A percentile compares a stretch with the other conserved stretches of the same genome.
phyloP scores from a whole-genome alignment of 2,329 filamentous ascomycete species.

The Paracoccidioides brasiliensis region DNA sequence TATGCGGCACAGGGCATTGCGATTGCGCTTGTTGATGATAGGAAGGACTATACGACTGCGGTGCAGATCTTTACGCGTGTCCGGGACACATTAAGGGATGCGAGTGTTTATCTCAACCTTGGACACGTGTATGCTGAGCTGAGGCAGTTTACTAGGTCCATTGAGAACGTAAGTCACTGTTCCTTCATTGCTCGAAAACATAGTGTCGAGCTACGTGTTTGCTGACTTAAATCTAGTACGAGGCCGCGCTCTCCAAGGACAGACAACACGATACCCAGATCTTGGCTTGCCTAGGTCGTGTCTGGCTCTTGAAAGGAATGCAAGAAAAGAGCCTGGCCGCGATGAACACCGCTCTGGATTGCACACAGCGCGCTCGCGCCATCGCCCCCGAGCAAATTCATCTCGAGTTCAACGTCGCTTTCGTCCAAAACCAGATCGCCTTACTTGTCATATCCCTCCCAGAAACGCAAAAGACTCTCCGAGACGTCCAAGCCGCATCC shows the following conservation, averaged over 20 bases:
- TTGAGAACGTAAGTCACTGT: slow-evolving; percentile 51
- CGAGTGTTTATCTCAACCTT: slow-evolving; percentile 81
- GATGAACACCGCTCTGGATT: slow-evolving; percentile 52
- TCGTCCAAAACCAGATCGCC: slow-evolving; percentile 90
- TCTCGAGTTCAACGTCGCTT: slow-evolving; percentile 95
- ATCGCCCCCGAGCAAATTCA: slow-evolving; percentile 73
- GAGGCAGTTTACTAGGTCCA: slow-evolving; percentile 78
- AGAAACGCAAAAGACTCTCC: slow-evolving; percentile 63
- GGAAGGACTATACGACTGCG: slow-evolving; percentile 71
- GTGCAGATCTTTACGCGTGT: slow-evolving; percentile 83
- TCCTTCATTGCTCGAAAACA: background rate
- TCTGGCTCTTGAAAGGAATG: slow-evolving; percentile 72
- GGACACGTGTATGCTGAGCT: slow-evolving; percentile 87
- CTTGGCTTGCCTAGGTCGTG: slow-evolving; percentile 72
- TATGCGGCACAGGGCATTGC: slow-evolving; percentile 93
- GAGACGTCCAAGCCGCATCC: slow-evolving; percentile 68
- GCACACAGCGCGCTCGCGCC: slow-evolving; percentile 55
- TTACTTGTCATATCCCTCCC: slow-evolving; percentile 61
- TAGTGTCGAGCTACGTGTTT: background rate
- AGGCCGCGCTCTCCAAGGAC: slow-evolving; percentile 67
- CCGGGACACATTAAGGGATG: slow-evolving; percentile 76
- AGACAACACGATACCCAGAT: slow-evolving; percentile 66
- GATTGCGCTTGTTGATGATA: slow-evolving; percentile 87
- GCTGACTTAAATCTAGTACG: slow-evolving; percentile 46
- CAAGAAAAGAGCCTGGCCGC: slow-evolving; percentile 49